phyloP scores from a whole-genome alignment of 495 filamentous ascomycete genomes.

The Penicilliopsis zonata region DNA sequence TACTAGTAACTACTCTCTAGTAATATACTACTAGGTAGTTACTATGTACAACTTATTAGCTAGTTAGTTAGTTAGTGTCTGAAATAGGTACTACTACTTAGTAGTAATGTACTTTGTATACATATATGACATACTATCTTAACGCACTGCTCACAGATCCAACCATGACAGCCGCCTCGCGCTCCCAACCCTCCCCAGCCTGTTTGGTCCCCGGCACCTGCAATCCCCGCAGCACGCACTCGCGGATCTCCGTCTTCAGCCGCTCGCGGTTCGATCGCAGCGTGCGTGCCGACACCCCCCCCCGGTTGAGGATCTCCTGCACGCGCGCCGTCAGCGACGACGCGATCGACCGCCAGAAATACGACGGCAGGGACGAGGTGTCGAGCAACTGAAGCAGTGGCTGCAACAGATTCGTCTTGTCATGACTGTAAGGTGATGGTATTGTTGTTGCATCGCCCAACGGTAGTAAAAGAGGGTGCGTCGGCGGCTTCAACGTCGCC shows the following conservation, averaged over 20 bases:
- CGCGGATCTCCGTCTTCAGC: slow-evolving; percentile 64
- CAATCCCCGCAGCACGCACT: slow-evolving; percentile 69
- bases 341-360: slow-evolving; percentile 85
- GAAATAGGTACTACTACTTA: not conserved
- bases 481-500: slow-evolving; percentile 48
- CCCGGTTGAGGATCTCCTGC: slow-evolving; percentile 67
- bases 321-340: slow-evolving; percentile 64
- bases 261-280: slow-evolving; percentile 62
- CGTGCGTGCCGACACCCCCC: slow-evolving; percentile 72
- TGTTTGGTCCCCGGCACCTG: slow-evolving; percentile 43
- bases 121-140: slow-evolving; percentile 22
- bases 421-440: too few species aligned
- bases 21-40: too few species aligned
- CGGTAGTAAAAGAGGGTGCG: slow-evolving; percentile 43
- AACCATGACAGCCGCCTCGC: slow-evolving; percentile 93
- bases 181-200: slow-evolving; percentile 54
- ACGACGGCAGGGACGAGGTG: slow-evolving; percentile 73
- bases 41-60: too few species aligned
- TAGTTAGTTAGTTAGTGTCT: too few species aligned
- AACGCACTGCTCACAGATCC: slow-evolving; percentile 51
- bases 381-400: slow-evolving; percentile 71
- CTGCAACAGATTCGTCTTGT: slow-evolving; percentile 48
- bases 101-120: not conserved
- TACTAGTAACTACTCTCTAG: too few species aligned
- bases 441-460: slow-evolving; percentile 2